Conservation (phyloP, 2,329 filamentous ascomycete species). For the Curvularia hawaiiensis region DNA sequence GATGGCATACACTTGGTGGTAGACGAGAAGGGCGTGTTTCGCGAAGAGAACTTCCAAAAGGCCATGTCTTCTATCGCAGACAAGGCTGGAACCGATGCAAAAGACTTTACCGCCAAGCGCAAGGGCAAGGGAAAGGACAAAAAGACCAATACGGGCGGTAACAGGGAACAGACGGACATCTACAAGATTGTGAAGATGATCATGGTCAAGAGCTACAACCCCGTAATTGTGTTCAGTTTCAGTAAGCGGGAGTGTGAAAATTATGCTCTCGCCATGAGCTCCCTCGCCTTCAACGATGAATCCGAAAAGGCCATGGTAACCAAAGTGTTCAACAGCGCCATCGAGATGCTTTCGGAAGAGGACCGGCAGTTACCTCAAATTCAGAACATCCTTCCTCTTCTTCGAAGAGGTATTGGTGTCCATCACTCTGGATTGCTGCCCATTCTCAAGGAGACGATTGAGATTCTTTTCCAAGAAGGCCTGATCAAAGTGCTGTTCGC, state of each 20-base stretch:
- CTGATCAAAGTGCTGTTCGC: slow-evolving; percentile 98
- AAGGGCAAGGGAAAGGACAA: slow-evolving; percentile 93
- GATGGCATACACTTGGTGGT: slow-evolving; percentile 94
- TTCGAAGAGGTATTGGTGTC: slow-evolving; percentile 92
- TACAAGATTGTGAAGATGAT: slow-evolving; percentile 99
- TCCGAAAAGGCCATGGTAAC: slow-evolving; percentile 93
- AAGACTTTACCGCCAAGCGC: slow-evolving; percentile 76
- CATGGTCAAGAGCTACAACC: slow-evolving; percentile 95
- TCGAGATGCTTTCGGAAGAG: slow-evolving; percentile 89
- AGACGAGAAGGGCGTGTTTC: slow-evolving; percentile 94
- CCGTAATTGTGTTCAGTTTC: slow-evolving; percentile 99
- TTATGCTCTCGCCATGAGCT: slow-evolving; percentile 84
- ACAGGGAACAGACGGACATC: slow-evolving; percentile 72
- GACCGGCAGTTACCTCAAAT: slow-evolving; percentile 91
- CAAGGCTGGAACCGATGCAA: slow-evolving; percentile 82
- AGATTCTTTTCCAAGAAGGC: slow-evolving; percentile 98
- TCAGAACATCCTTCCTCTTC: slow-evolving; percentile 81
- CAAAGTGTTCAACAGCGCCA: slow-evolving; percentile 92
- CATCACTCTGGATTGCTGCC: slow-evolving; percentile 95
- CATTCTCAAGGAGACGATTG: slow-evolving; percentile 97
- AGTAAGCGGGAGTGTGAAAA: slow-evolving; percentile 97
- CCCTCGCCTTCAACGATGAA: slow-evolving; percentile 92
- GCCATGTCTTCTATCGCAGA: slow-evolving; percentile 91
- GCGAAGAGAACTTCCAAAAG: slow-evolving; percentile 96
- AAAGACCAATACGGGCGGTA: slow-evolving; percentile 87